Percentiles rank a stretch among this genome's conserved stretches.
These are phyloP conservation scores for Phytomonas sp. DNA, from an alignment of 208 protist species.

Conservation along the genomic window DNA sequence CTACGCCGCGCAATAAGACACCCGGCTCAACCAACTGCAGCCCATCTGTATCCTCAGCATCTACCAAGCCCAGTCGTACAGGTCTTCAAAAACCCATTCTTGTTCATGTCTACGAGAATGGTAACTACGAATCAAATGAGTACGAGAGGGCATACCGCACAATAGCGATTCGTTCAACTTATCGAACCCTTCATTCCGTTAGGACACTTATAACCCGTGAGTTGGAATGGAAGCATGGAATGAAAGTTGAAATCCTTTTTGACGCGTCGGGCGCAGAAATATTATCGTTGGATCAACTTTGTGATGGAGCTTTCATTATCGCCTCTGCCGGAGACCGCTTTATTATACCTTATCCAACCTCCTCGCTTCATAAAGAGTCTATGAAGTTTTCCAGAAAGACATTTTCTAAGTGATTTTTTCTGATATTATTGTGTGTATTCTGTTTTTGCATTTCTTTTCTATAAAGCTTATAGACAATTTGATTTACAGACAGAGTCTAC, in stretches of 20 bases:
- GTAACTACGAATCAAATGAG: constrained; percentile 66
- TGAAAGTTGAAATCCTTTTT: constrained; percentile 68
- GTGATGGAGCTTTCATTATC: constrained; percentile 61
- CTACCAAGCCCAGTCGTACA: background rate
- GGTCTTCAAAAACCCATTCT: constrained; percentile 33
- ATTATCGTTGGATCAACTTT: constrained; percentile 28
- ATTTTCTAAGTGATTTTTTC: constrained; percentile 2
- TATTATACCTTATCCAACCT: constrained; percentile 72
- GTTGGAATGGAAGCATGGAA: constrained; percentile 70
- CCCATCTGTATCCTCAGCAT: background rate
- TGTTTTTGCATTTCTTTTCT: too few relatives aligned
- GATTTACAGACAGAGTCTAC: too few relatives aligned
- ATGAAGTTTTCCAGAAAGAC: constrained; percentile 26
- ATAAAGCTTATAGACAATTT: too few relatives aligned
- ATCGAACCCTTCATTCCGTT: constrained; percentile 68
- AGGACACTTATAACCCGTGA: constrained; percentile 69
- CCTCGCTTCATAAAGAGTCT: constrained; percentile 54
- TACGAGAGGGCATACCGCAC: constrained; percentile 56
- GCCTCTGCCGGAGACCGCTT: constrained; percentile 80
- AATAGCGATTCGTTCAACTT: constrained; percentile 73
- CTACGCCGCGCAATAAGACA: background rate
- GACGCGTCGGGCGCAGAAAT: constrained; percentile 72
- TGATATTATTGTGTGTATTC: constrained; percentile 5
- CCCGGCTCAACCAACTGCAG: background rate
- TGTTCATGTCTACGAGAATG: constrained; percentile 84